phyloP scores from a whole-genome alignment of 2,329 filamentous ascomycete genomes.

The Sarocladium oryzae region DNA sequence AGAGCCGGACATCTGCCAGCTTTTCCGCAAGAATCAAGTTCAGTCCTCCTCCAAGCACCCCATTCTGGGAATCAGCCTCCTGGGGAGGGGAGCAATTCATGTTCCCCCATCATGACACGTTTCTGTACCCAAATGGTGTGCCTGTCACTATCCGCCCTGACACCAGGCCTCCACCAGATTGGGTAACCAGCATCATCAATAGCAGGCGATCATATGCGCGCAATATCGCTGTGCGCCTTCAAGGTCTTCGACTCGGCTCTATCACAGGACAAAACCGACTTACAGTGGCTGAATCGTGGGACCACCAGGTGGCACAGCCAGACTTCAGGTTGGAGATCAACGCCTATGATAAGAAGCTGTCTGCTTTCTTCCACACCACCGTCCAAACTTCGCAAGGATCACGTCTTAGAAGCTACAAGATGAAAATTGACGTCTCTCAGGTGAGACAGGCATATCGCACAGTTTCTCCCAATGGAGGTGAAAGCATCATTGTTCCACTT shows the following conservation, averaged over 20 bases:
- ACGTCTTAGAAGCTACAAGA: conserved; percentile 27
- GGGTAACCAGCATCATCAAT: conserved; percentile 15
- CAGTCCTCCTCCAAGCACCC: conserved; percentile 44
- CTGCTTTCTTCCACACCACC: conserved; percentile 22
- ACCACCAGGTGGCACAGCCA: neutral
- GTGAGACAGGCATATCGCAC: conserved; percentile 36
- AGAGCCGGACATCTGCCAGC: conserved; percentile 13
- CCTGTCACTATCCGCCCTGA: conserved; percentile 13
- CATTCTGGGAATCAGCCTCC: conserved; percentile 40
- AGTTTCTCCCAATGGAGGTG: conserved; percentile 19
- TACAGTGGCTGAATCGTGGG: neutral
- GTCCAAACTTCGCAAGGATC: conserved; percentile 10
- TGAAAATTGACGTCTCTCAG: conserved; percentile 38
- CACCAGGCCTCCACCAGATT: conserved; percentile 11
- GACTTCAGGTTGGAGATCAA: conserved; percentile 22
- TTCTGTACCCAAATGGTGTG: conserved; percentile 16
- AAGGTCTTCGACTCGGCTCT: neutral
- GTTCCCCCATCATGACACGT: conserved; percentile 19
- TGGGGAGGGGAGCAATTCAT: neutral
- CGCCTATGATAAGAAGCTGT: conserved; percentile 21
- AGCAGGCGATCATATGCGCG: conserved; percentile 21
- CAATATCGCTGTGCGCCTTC: conserved; percentile 34
- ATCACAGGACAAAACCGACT: neutral
- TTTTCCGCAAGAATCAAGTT: conserved; percentile 44
- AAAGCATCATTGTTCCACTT: conserved; percentile 40